Percentiles rank a stretch among this genome's conserved stretches.
Conservation (phyloP, 108 stramenopile genomes). For the Seminavis robusta region DNA sequence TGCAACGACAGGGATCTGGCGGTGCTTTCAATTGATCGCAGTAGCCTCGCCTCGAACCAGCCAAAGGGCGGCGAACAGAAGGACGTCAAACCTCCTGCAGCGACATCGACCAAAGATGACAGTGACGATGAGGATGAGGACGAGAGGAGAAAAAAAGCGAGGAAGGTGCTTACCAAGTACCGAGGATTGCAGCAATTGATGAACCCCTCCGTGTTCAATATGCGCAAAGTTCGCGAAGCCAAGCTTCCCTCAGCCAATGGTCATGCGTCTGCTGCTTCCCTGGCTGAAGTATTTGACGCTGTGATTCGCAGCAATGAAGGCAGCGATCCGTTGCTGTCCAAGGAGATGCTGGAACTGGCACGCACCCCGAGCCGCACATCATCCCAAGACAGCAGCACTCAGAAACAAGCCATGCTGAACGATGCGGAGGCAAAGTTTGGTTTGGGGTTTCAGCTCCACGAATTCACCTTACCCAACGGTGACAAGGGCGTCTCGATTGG, state of each 20-base stretch:
- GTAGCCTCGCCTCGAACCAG: not conserved
- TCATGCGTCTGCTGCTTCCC: slow-evolving; percentile 11
- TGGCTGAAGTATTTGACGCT: slow-evolving; percentile 3
- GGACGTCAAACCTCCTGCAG: not conserved
- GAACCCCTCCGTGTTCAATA: slow-evolving; percentile 16
- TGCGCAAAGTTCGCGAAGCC: slow-evolving; percentile 10
- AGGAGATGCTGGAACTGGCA: not conserved
- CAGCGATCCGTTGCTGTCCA: too few species aligned
- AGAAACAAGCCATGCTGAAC: not conserved
- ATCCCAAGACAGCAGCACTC: not conserved
- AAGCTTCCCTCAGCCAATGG: slow-evolving; percentile 14
- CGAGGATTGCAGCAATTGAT: slow-evolving; percentile 5
- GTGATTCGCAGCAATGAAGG: slow-evolving; percentile 1
- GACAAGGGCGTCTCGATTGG: slow-evolving; percentile 1
- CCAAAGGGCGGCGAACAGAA: not conserved
- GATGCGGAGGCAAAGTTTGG: slow-evolving; percentile 10
- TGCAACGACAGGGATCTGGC: slow-evolving; percentile 2
- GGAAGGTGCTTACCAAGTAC: slow-evolving; percentile 6
- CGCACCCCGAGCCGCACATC: too few species aligned
- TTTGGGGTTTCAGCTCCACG: slow-evolving; percentile 14
- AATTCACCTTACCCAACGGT: not conserved
- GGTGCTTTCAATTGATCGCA: not conserved
- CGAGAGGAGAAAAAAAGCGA: too few species aligned
- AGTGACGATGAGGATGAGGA: not conserved
- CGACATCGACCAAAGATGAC: not conserved